Evolutionary conservation across 306 rosid genomes (phyloP).

Genomic region (Lathyrus sativus): DNA sequence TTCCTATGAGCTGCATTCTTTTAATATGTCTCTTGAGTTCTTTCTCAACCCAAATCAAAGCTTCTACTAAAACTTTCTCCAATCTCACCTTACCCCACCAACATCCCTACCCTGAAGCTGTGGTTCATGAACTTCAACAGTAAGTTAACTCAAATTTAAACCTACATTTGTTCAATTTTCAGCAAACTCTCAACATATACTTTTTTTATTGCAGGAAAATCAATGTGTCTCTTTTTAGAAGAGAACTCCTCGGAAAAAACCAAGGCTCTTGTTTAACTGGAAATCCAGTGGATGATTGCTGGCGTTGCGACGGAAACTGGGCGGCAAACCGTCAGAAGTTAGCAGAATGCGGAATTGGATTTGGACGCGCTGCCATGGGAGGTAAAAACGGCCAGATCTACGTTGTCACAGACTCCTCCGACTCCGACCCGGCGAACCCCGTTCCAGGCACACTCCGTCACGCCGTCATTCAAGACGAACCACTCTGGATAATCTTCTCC

Average conservation of each 20-base stretch:
- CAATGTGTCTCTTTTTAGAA: constrained; percentile 61
- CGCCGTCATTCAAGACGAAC: constrained; percentile 88
- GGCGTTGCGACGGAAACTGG: constrained; percentile 83
- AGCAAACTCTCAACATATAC: background rate
- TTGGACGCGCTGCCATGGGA: constrained; percentile 78
- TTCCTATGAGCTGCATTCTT: constrained; percentile 66
- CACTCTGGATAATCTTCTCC: constrained; percentile 84
- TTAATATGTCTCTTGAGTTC: constrained; percentile 57
- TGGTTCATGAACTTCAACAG: constrained; percentile 77
- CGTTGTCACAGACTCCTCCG: constrained; percentile 86
- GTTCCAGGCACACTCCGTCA: constrained; percentile 90
- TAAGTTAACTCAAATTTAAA: constrained; percentile 27
- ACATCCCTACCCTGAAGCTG: constrained; percentile 83
- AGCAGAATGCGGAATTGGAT: constrained; percentile 92
- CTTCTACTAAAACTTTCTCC: constrained; percentile 50
- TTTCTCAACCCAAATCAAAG: constrained; percentile 48
- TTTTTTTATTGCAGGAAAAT: constrained; percentile 57
- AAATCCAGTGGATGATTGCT: constrained; percentile 93
- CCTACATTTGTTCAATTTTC: background rate
- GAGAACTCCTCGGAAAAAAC: constrained; percentile 52
- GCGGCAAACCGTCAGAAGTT: constrained; percentile 64
- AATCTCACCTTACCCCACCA: constrained; percentile 79
- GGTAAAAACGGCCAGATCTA: constrained; percentile 96
- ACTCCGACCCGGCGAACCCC: constrained; percentile 69
- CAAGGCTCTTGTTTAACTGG: constrained; percentile 63